These are phyloP conservation scores for Syzygium oleosum DNA, from an alignment of 345 rosid species.

Conservation along the genomic window DNA sequence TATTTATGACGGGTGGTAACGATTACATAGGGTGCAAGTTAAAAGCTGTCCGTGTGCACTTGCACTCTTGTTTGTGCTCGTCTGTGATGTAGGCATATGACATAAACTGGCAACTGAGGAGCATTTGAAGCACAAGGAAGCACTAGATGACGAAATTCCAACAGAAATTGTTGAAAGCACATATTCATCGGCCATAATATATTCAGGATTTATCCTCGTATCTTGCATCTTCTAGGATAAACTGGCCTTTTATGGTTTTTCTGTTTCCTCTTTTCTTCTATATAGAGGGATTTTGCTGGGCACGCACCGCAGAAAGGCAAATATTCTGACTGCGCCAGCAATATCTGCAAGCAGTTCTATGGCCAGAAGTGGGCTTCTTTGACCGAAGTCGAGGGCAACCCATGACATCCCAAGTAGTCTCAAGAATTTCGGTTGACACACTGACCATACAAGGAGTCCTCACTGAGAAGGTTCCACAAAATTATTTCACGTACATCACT, in stretches of 20 bases:
- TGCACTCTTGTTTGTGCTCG: neutral
- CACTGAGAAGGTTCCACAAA: slow-evolving; percentile 16
- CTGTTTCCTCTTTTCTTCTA: neutral
- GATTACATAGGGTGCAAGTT: neutral
- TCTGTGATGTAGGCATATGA: neutral
- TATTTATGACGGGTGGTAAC: neutral
- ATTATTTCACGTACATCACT: neutral
- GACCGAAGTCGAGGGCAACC: slow-evolving; percentile 4
- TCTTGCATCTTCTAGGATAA: neutral
- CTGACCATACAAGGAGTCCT: slow-evolving; percentile 20
- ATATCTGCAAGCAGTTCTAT: slow-evolving; percentile 15
- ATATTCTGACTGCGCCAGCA: neutral
- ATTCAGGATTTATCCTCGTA: neutral
- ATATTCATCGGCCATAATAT: neutral
- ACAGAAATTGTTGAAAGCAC: neutral
- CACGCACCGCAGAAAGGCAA: slow-evolving; percentile 17
- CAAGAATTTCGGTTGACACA: slow-evolving; percentile 12
- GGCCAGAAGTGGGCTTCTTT: slow-evolving; percentile 24
- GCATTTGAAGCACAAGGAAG: neutral
- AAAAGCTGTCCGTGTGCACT: neutral
- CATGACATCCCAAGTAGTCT: slow-evolving; percentile 13
- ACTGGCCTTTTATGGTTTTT: neutral
- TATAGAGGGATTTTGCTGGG: slow-evolving; percentile 26
- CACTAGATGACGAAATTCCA: neutral
- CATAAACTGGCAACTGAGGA: neutral